Evolutionary conservation across 1,284 basidiomycete species (phyloP).

Genomic region (Cystobasidium pallidum): DNA sequence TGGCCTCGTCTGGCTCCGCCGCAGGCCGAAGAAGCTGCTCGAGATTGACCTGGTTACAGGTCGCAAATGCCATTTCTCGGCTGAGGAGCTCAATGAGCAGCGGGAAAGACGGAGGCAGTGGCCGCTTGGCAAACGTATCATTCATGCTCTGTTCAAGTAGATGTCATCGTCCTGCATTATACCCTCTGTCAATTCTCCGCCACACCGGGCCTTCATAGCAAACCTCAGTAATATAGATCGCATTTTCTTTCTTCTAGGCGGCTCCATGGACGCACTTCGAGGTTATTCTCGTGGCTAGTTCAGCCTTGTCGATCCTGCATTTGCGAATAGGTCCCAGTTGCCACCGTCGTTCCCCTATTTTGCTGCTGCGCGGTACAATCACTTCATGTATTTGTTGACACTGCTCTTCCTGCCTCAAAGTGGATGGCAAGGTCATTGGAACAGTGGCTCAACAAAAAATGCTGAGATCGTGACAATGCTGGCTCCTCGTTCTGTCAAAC

Average conservation of each 20-base stretch:
- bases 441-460: not conserved
- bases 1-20: conserved; percentile 56
- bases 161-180: not conserved
- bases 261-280: not conserved
- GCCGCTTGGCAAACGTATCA: conserved; percentile 37
- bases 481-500: conserved; percentile 38
- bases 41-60: conserved; percentile 60
- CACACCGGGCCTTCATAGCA: not conserved
- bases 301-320: not conserved
- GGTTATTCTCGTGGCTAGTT: not conserved
- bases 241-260: not conserved
- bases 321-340: not conserved
- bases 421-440: not conserved
- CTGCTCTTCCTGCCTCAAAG: no score
- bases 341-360: not conserved
- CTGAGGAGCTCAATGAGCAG: conserved; percentile 56
- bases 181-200: not conserved
- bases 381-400: no score
- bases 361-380: no score
- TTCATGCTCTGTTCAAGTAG: conserved; percentile 30
- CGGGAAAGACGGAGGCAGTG: conserved; percentile 30
- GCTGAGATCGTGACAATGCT: conserved; percentile 5
- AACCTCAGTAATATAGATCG: not conserved
- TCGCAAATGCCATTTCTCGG: conserved; percentile 58
- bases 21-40: conserved; percentile 53